Conservation (phyloP, 176 grass and related monocot genomes). For the Eleusine coracana region DNA sequence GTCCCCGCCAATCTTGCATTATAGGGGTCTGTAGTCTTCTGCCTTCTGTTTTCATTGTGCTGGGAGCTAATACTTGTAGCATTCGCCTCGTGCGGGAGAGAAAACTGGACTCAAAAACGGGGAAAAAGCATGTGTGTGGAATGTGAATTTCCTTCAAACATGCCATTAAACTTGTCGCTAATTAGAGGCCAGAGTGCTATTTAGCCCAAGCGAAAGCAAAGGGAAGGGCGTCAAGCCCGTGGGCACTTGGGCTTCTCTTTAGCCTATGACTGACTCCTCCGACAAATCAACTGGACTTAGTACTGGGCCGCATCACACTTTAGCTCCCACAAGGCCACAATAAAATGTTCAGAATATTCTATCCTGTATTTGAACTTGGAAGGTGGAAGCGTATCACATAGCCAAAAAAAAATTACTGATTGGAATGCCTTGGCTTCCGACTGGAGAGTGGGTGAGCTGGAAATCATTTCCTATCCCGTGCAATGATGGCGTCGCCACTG, state of each 20-base stretch:
- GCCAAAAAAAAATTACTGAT: background rate
- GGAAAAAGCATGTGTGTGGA: background rate
- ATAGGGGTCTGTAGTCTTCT: no score
- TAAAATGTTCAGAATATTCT: background rate
- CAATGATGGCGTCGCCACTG: slow-evolving; percentile 50
- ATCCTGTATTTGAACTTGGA: background rate
- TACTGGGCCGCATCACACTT: background rate
- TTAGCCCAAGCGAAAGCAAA: background rate
- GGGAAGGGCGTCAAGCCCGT: background rate
- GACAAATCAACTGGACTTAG: background rate
- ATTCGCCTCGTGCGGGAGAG: background rate
- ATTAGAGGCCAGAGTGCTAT: background rate
- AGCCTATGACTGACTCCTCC: background rate
- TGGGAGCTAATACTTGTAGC: background rate
- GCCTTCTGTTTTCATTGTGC: no score
- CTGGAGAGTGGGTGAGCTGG: slow-evolving; percentile 30
- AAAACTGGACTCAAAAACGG: background rate
- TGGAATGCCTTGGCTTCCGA: slow-evolving; percentile 4
- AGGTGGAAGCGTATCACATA: background rate
- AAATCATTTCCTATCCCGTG: slow-evolving; percentile 35
- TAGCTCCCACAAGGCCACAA: background rate
- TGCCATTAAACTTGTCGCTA: background rate
- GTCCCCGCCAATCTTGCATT: no score
- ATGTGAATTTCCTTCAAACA: background rate
- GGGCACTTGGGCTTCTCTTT: background rate